Evolutionary conservation across 306 rosid genomes (phyloP).

Genomic region (Begonia peltatifolia): DNA sequence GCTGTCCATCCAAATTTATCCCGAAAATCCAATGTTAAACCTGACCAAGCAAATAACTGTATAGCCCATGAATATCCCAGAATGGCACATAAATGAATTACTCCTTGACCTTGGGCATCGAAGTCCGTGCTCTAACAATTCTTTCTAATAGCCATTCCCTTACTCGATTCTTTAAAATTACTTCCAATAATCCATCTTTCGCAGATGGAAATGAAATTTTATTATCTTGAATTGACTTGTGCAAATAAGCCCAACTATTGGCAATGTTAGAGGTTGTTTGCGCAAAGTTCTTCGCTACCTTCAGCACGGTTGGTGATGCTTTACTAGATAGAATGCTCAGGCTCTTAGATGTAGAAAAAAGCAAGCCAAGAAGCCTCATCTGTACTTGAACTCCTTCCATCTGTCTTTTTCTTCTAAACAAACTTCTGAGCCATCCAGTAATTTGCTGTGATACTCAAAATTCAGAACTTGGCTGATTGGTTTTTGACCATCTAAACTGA

Average conservation of each 20-base stretch:
- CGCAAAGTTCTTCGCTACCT: conserved; percentile 57
- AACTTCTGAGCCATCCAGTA: conserved; percentile 24
- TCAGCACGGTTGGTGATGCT: conserved; percentile 29
- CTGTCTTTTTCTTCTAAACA: conserved; percentile 30
- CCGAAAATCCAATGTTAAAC: conserved; percentile 78
- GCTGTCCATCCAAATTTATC: conserved; percentile 96
- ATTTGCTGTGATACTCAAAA: conserved; percentile 65
- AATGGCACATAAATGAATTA: conserved; percentile 82
- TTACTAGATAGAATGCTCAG: conserved; percentile 42
- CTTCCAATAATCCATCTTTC: conserved; percentile 43
- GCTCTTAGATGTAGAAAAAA: conserved; percentile 50
- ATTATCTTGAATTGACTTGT: conserved; percentile 35
- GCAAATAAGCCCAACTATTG: conserved; percentile 42
- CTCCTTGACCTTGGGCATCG: conserved; percentile 78
- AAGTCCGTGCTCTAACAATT: conserved; percentile 44
- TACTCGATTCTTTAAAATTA: conserved; percentile 49
- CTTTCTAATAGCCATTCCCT: conserved; percentile 85
- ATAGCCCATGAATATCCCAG: conserved; percentile 84
- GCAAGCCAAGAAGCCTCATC: conserved; percentile 58
- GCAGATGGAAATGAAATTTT: conserved; percentile 43
- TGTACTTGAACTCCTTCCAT: conserved; percentile 54
- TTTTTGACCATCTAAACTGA: conserved; percentile 69
- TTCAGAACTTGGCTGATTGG: conserved; percentile 75
- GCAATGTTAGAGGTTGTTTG: conserved; percentile 37
- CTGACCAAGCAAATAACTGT: conserved; percentile 58